Base-by-base conservation (phyloP, 768 basidiomycete species). In the Termitomyces sp. region DNA sequence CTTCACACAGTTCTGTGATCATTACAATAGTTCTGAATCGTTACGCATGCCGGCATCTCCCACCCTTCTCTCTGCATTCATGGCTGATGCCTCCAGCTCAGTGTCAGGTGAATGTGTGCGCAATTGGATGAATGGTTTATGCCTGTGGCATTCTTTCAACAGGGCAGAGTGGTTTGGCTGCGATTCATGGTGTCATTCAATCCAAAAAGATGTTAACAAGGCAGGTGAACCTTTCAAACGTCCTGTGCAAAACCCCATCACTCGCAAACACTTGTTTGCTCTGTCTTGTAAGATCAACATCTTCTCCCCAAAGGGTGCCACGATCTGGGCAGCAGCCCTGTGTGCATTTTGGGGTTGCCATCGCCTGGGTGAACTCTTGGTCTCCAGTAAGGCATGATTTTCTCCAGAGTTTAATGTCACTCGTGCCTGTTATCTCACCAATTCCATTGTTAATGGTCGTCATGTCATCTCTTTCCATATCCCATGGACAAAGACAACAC, bases 1-100 rank as follows among this genome's bases (percentile, higher is more conserved):
- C 0, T 75, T 71, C 51, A 69, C 63, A 0, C 71, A 75, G 44
- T 75, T 71, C 45, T 75, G 75, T 33, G 69, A 77, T 44, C 22
- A 40, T 1, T 20, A 62, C 0, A 1, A 39, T 2, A 67, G 74
- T 16, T 59, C 74, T 0, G 69, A 74, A 50, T 45, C 15, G 5
- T 18, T 16, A 1, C 68, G 57, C 13, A 73, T 70, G 64, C 72
- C 67, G 2, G 73, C 66, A 0, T 63, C 58, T 6, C 55, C 66
- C 3, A 24, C 59, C 9, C 61, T 75, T 5, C 57, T 75, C 1
- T 35, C 65, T 1, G 61, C 65, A 4, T 77, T 75, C 35, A 45
- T 70, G 0, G 67, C 73, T 13, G 52, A 54, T 0, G 57, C 54
- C 4, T 35, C 49, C 0, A 62, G 66, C 1, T 42, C 53, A 0